Base-by-base conservation (phyloP, 2,329 filamentous ascomycete species). In the Penicillium crustosum region DNA sequence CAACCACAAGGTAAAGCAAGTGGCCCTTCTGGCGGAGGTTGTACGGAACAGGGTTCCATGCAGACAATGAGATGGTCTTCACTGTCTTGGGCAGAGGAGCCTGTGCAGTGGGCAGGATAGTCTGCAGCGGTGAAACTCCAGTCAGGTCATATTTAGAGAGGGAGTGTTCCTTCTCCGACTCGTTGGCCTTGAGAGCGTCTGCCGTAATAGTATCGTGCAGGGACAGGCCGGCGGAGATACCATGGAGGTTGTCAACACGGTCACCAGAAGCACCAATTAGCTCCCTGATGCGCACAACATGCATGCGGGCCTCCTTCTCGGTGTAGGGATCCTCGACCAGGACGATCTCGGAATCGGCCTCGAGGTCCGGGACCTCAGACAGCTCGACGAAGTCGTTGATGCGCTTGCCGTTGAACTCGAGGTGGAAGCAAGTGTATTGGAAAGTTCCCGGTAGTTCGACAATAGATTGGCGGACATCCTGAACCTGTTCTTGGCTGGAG, bases 371-470 rank as follows among this genome's bases (percentile, higher is more conserved):
- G 55, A 99, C 89, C 73, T 99, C 93, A 54, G 91, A 92, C 61
- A 99, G 84, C 74, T 95, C 89, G 59, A 95, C 85, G 69, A 94
- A 97, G 77, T 99, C 94, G 76, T 97, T 97, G 82, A 99, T 89
- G 64, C 90, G 89, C 77, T 90, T 82, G 66, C 91, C 91, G 59
- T 90, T 88, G 79, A 93, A 88, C 79, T 97, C 93, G 69, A 99
- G 87, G 78, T 99, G 94, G 81, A 99, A 99, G 82, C 94, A 99
- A 53, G 94, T 96, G 81, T 97, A 97, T 77, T 96, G 92, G 79
- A 97, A 94, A 51, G 93, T 95, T 59, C 89, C 84, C 6, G 94
- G 94, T 49, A 92, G 84, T 77, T 99, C 94, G 78, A 97, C 92
- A 73, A 99, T 90, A 61, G 93, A 93, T 78, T 97, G 94, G 66